A percentile compares a stretch with the other conserved stretches of the same genome.
phyloP scores from a whole-genome alignment of 2,329 filamentous ascomycete genomes.

The Neoarthrinium moseri region DNA sequence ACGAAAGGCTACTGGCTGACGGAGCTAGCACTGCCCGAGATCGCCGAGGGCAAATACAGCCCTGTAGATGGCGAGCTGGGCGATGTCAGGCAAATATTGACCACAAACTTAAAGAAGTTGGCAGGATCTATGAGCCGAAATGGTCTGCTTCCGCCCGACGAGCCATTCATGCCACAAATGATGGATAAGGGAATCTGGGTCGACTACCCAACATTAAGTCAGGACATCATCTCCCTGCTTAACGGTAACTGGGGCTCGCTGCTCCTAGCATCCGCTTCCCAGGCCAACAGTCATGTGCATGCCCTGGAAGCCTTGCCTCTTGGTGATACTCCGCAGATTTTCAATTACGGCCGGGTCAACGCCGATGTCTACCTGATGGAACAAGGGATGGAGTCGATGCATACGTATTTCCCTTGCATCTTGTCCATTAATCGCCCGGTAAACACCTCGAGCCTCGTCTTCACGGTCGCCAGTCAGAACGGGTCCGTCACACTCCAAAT shows the following conservation, averaged over 20 bases:
- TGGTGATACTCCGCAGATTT: constrained; percentile 70
- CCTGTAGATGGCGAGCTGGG: constrained; percentile 46
- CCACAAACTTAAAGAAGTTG: constrained; percentile 69
- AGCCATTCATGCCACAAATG: constrained; percentile 69
- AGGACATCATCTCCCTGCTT: constrained; percentile 70
- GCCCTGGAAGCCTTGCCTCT: constrained; percentile 72
- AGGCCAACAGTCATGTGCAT: constrained; percentile 44
- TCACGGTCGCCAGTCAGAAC: constrained; percentile 77
- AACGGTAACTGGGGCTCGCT: constrained; percentile 58
- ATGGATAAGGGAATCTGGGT: constrained; percentile 83
- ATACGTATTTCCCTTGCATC: constrained; percentile 69
- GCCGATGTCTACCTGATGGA: constrained; percentile 75
- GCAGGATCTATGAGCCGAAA: constrained; percentile 83
- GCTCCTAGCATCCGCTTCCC: constrained; percentile 46
- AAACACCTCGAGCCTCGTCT: constrained; percentile 67
- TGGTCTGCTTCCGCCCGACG: constrained; percentile 70
- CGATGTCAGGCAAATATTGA: constrained; percentile 53
- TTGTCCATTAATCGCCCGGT: constrained; percentile 72
- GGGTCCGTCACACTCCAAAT: constrained; percentile 74
- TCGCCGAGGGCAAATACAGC: constrained; percentile 41
- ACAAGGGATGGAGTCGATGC: constrained; percentile 65
- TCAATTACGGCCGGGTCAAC: constrained; percentile 77
- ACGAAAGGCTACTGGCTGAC: constrained; percentile 85
- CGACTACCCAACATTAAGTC: constrained; percentile 70
- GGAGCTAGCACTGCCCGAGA: constrained; percentile 51